Evolutionary conservation across 2,329 filamentous ascomycete species (phyloP).

Genomic region (Aspergillus bombycis): DNA sequence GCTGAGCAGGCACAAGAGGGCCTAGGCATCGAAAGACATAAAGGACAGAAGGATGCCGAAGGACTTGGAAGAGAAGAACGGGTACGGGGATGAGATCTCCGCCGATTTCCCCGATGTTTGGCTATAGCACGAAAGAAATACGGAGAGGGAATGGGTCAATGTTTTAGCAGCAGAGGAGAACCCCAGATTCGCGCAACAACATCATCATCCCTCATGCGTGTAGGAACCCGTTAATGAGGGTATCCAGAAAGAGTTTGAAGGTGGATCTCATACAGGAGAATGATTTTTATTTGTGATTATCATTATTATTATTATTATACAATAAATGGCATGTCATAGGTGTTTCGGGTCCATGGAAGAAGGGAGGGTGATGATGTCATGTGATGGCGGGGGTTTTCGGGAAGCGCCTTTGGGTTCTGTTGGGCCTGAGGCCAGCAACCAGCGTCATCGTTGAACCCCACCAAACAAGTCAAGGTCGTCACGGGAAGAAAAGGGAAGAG

Average conservation of each 20-base stretch:
- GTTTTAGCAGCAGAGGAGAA: conserved; percentile 14
- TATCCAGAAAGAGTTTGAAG: neutral
- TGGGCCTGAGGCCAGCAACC: conserved; percentile 20
- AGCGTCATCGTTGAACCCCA: conserved; percentile 26
- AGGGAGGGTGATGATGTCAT: conserved; percentile 26
- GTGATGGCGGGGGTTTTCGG: conserved; percentile 31
- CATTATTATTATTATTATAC: too few relatives aligned
- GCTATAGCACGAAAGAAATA: conserved; percentile 32
- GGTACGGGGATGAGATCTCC: conserved; percentile 20
- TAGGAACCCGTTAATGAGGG: neutral
- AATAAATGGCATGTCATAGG: neutral
- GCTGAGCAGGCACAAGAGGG: conserved; percentile 15
- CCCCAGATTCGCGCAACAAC: neutral
- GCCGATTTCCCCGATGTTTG: conserved; percentile 23
- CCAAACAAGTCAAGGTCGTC: conserved; percentile 12
- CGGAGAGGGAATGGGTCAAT: conserved; percentile 24
- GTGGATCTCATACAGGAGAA: too few relatives aligned
- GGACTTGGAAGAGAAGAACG: conserved; percentile 16
- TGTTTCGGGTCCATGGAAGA: conserved; percentile 5
- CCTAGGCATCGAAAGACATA: conserved; percentile 11
- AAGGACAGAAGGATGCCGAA: conserved; percentile 19
- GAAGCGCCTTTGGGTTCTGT: conserved; percentile 6
- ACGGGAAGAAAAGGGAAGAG: conserved; percentile 4
- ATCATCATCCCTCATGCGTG: neutral
- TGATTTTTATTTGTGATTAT: too few relatives aligned